Evolutionary conservation across 116 monocot species (phyloP), one percentile per base, ranked within the genome.

Genomic region (Phalaenopsis hybrid): DNA sequence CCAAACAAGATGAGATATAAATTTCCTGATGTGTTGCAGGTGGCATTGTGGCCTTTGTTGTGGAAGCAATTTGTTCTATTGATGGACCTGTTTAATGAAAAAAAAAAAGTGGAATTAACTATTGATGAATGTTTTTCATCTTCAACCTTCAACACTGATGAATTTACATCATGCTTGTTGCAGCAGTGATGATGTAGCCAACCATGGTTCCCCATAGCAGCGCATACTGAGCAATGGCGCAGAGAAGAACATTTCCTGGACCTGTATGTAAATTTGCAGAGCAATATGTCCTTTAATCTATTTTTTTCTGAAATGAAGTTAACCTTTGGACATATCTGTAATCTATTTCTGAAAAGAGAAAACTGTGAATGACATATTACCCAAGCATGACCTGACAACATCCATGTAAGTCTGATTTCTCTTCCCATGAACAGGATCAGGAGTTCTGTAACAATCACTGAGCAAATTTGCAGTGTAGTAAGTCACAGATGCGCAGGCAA

Each of bases 331-430:
- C 37, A 2, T 37, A 37, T 37, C 37, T 37, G 1, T 37, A 48
- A 48, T 28, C 0, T 28, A 28, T 28, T 28, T 28, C 28, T 28
- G 8, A 48, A 48, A 48, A 48, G 48, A 48, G 48, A 48, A 5
- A n/a, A 23, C 37, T 77, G 44, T 48, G 49, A 6, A 61, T 8
- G 43, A 8, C 33, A 8, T 44, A n/a, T 48, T 86, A 91, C 93
- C 93, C 4, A 92, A 86, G 70, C 84, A 86, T 17, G 94, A 82
- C 31, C 88, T 86, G 4, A 94, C 88, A 44, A 81, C 94, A 76
- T 90, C 89, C 84, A 90, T 94, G 85, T 94, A 94, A 4, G 94
- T 94, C 83, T 87, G 50, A 83, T 94, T 94, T 75, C 87, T 79
- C 59, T 82, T 90, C 17, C 94, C 94, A 57, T 88, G 79, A 41